Base-by-base conservation (phyloP, 345 rosid species). In the Arabidopsis thaliana region DNA sequence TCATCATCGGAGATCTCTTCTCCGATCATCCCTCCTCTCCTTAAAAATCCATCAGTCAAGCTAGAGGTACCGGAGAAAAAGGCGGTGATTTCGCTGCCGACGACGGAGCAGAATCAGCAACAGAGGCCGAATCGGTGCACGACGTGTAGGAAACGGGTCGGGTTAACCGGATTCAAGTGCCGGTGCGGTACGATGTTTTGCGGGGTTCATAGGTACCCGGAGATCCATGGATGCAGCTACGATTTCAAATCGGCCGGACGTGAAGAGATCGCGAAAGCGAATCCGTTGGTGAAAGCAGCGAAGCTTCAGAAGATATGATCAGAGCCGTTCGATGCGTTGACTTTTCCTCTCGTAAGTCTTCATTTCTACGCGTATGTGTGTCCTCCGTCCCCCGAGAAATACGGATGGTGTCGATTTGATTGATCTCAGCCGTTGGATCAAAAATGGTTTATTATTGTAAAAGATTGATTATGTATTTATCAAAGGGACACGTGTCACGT, bases 231-330 rank as follows among this genome's bases (percentile, higher is more conserved):
- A 14, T 85, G 88, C 41, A 41, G 78, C 2, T 85, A 79, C 59
- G 88, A 85, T 78, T 85, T 83, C 81, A 85, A 81, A 77, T 83
- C 74, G 62, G 48, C 78, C 8, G 88, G 88, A 3, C 76, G 86
- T 37, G 86, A 83, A 71, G 86, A 81, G 83, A 85, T 85, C 67
- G 85, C 88, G 0, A 79, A 83, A 14, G 86, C 88, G 24, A 83
- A 85, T 59, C 88, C 88, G 6, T 6, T 85, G 45, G 83, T 85
- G 20, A 85, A 79, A 75, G 88, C 86, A 1, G 78, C 74, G 55
- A 85, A 85, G 55, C 85, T 85, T 49, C 80, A 80, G 72, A 85
- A 75, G 83, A 83, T 85, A 37, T 83, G 80, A 85, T 78, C 60
- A 0, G 14, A 56, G 45, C 71, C 60, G 80, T 77, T 22, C 37